Evolutionary conservation across 1,139 yeast species (phyloP).

Genomic region (Oligophagozyma castellii): DNA sequence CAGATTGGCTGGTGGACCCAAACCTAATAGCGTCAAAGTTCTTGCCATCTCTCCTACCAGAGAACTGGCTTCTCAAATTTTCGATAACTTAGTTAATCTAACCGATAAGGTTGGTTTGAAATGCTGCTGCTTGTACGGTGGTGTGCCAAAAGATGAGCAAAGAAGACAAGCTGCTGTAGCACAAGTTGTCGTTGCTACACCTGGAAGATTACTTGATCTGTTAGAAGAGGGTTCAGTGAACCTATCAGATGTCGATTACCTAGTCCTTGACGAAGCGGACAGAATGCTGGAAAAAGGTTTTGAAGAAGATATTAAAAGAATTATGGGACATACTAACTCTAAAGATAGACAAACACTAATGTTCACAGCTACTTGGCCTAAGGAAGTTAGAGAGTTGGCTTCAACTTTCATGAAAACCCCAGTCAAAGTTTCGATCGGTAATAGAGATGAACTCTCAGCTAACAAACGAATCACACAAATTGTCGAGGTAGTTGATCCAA

Average conservation of each 20-base stretch:
- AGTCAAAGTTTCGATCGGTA: constrained; percentile 83
- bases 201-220: constrained; percentile 88
- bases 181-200: constrained; percentile 87
- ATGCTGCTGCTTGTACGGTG: constrained; percentile 89
- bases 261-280: constrained; percentile 95
- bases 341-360: constrained; percentile 86
- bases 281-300: constrained; percentile 96
- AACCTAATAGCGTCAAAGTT: constrained; percentile 47
- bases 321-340: constrained; percentile 79
- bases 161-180: constrained; percentile 48
- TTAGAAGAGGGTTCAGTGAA: constrained; percentile 78
- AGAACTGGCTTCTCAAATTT: constrained; percentile 89
- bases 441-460: constrained; percentile 86
- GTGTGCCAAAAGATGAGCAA: constrained; percentile 93
- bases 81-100: constrained; percentile 63
- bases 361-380: constrained; percentile 99
- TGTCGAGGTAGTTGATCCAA: constrained; percentile 85
- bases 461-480: constrained; percentile 86
- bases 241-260: constrained; percentile 52
- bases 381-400: constrained; percentile 90
- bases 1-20: constrained; percentile 16
- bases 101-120: constrained; percentile 48
- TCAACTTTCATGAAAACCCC: constrained; percentile 72
- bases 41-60: constrained; percentile 92
- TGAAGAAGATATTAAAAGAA: constrained; percentile 85